Conservation (phyloP, 441 rosid genomes). For the Croton setiger region DNA sequence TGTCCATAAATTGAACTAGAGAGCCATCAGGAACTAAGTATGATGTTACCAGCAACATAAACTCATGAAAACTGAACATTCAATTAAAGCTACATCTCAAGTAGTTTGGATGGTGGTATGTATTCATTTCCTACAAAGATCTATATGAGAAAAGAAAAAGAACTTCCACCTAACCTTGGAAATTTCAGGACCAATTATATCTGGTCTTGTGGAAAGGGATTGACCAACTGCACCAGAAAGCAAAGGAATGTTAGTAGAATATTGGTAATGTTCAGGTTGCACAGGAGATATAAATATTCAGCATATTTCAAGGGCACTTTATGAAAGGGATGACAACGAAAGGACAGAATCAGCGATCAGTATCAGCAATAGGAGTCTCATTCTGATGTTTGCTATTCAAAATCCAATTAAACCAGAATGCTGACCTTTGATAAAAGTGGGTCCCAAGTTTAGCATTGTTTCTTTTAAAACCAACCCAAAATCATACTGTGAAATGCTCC, state of each 20-base stretch:
- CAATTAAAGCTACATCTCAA: neutral
- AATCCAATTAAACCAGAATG: conserved; percentile 19
- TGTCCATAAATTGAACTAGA: neutral
- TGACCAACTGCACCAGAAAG: conserved; percentile 87
- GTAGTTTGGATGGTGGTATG: neutral
- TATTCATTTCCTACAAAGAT: neutral
- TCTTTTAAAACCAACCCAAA: conserved; percentile 83
- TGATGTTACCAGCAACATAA: neutral
- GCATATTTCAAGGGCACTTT: conserved; percentile 28
- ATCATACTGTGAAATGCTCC: conserved; percentile 48
- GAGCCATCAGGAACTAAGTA: neutral
- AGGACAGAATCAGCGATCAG: conserved; percentile 1
- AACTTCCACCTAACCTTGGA: conserved; percentile 63
- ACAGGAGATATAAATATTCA: conserved; percentile 32
- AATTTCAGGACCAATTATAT: conserved; percentile 82
- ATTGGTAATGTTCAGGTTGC: conserved; percentile 34
- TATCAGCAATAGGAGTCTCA: conserved; percentile 8
- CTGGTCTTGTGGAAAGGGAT: conserved; percentile 96
- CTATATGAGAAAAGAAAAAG: neutral
- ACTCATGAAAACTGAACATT: neutral
- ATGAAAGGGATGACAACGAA: conserved; percentile 15
- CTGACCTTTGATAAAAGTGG: conserved; percentile 95
- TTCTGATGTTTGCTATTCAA: conserved; percentile 8
- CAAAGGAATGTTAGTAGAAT: conserved; percentile 41
- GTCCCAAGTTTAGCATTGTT: conserved; percentile 82